A percentile compares a stretch with the other conserved stretches of the same genome.
These are phyloP conservation scores for Podaxis carcinomalis DNA, from an alignment of 768 basidiomycete genomes.

Conservation along the genomic window DNA sequence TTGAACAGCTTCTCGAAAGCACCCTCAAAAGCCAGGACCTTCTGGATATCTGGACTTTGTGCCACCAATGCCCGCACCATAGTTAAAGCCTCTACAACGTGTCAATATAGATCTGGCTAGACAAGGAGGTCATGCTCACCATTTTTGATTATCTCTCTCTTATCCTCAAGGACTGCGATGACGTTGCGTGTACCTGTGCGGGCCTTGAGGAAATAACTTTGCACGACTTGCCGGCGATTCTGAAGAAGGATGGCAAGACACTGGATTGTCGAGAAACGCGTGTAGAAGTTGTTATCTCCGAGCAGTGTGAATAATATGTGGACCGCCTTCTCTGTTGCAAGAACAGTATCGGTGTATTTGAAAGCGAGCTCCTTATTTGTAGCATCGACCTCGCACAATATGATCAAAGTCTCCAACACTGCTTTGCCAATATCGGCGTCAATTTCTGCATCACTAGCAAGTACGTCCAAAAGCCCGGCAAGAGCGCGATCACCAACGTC, in stretches of 20 bases:
- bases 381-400: constrained; percentile 78
- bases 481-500: constrained; percentile 83
- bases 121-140: constrained; percentile 43
- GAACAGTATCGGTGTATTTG: constrained; percentile 77
- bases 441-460: constrained; percentile 84
- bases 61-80: constrained; percentile 78
- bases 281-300: constrained; percentile 75
- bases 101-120: background rate
- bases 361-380: constrained; percentile 67
- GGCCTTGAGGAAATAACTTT: constrained; percentile 88
- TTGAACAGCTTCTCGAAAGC: constrained; percentile 95
- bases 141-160: constrained; percentile 84
- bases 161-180: constrained; percentile 75
- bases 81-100: constrained; percentile 66
- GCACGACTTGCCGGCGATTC: constrained; percentile 77
- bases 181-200: constrained; percentile 72
- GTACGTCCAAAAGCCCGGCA: constrained; percentile 70
- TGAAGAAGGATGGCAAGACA: constrained; percentile 75
- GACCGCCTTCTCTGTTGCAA: constrained; percentile 64
- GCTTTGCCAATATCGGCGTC: constrained; percentile 93
- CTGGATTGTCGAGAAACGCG: constrained; percentile 80
- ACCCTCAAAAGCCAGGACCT: constrained; percentile 94
- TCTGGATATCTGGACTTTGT: constrained; percentile 92
- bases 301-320: constrained; percentile 79
- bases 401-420: constrained; percentile 81